Base-by-base conservation (phyloP, 1,284 basidiomycete genomes). In the Marasmius oreades region DNA sequence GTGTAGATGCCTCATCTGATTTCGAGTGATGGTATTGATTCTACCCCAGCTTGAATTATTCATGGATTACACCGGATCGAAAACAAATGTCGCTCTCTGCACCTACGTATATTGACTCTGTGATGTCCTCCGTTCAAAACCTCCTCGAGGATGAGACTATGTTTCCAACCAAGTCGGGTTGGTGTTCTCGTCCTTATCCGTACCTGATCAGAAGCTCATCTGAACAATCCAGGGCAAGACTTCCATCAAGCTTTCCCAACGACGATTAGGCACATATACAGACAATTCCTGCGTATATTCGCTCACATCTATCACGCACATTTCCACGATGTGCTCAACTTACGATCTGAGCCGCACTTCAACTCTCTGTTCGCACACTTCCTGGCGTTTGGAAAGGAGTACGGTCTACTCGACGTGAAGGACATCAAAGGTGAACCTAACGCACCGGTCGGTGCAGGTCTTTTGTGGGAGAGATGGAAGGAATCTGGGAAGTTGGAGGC, bases 91-190 rank as follows among this genome's bases (percentile, higher is more conserved):
- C 91, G 61, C 80, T 98, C 0, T 89, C 97, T 0, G 96, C 96
- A 3, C 94, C 97, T 6, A 96, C 94, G n/a, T 99, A 99, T 73
- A 96, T 98, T 66, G 96, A 99, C 77, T 98, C 95, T 66, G 96
- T 98, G 66, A 96, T 98, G 91, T 95, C 93, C 2, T 97, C 95
- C 84, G 86, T 98, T 22, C 95, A 98, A 68, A 95, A 93, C 67
- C 79, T 98, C 23, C 79, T 98, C 37, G 89, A 95, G 63, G 96
- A 99, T 73, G 95, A 98, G 67, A 88, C 84, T 62, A 88, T 92
- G 46, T 99, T 99, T 78, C 96, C 96, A 1, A 96, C 96, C 2
- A 98, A 98, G 73, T 90, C 93, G 12, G 92, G 94, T 91, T 68
- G 63, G 84, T 74, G 50, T 18, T 5, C 33, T 36, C 18, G 20